These are phyloP conservation scores for Ilyonectria robusta DNA, from an alignment of 2,329 filamentous ascomycete species.

Conservation along the genomic window DNA sequence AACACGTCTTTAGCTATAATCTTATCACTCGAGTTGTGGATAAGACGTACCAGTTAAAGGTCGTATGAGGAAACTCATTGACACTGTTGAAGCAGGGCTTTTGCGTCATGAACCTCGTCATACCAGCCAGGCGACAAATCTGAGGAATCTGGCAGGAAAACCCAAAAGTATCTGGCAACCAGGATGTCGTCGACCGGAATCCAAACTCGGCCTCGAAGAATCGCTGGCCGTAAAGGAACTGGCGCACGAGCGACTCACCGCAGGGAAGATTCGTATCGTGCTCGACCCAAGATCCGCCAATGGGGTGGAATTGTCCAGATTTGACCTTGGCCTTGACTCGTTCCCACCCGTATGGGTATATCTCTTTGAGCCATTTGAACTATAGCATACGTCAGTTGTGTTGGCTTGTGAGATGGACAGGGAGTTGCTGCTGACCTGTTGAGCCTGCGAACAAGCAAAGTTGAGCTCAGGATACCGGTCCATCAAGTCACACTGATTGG, in stretches of 20 bases:
- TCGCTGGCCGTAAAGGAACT: conserved; percentile 95
- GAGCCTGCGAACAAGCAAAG: conserved; percentile 93
- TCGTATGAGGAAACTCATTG: conserved; percentile 98
- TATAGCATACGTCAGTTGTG: neutral
- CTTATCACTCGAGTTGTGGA: too few species aligned
- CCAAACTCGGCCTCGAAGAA: conserved; percentile 97
- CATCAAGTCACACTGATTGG: conserved; percentile 95
- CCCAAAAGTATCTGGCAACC: conserved; percentile 98
- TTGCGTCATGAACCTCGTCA: conserved; percentile 97
- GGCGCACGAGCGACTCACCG: conserved; percentile 92
- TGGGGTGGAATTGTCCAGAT: conserved; percentile 91
- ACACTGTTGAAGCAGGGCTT: conserved; percentile 99
- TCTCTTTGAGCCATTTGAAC: conserved; percentile 95
- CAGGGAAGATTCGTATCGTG: conserved; percentile 98
- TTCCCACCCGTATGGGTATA: conserved; percentile 90
- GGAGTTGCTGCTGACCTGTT: conserved; percentile 87
- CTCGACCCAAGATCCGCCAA: conserved; percentile 98
- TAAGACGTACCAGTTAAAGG: conserved; percentile 79
- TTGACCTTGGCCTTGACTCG: conserved; percentile 93
- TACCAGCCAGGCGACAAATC: conserved; percentile 90
- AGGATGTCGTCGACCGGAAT: conserved; percentile 90
- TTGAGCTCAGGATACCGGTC: conserved; percentile 94
- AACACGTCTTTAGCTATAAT: neutral
- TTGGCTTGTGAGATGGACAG: conserved; percentile 86
- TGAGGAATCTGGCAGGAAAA: conserved; percentile 97